Evolutionary conservation across 31 red algal genomes (phyloP).

Genomic region (Asparagopsis taxiformis): DNA sequence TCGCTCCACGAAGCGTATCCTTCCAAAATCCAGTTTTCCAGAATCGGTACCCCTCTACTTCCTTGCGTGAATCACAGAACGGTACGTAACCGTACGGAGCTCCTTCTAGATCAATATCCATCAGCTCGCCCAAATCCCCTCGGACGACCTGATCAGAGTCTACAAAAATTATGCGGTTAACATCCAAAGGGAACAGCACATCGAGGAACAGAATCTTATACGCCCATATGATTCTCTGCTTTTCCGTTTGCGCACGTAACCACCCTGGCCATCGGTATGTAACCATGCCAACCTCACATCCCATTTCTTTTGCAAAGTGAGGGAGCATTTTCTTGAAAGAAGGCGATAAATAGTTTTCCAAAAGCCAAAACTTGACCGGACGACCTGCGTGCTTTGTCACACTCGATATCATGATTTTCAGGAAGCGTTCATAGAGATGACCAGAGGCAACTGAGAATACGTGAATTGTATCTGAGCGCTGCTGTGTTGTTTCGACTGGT

Average conservation of each 20-base stretch:
- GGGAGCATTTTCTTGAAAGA: conserved; percentile 89
- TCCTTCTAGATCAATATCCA: conserved; percentile 72
- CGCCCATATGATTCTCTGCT: conserved; percentile 96
- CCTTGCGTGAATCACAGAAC: conserved; percentile 91
- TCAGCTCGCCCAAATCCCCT: conserved; percentile 84
- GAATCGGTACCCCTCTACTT: conserved; percentile 92
- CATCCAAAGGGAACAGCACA: conserved; percentile 88
- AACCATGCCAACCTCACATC: conserved; percentile 89
- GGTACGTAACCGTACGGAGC: conserved; percentile 97
- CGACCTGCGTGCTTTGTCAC: conserved; percentile 58
- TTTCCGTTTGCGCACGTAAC: conserved; percentile 92
- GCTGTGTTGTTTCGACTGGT: background rate
- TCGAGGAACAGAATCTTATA: conserved; percentile 99
- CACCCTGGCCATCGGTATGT: conserved; percentile 95
- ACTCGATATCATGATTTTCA: conserved; percentile 94
- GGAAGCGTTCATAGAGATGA: conserved; percentile 87
- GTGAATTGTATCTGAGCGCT: conserved; percentile 37
- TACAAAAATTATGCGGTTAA: conserved; percentile 88
- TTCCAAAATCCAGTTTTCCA: conserved; percentile 97
- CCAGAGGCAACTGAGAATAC: conserved; percentile 92
- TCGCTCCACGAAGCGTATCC: conserved; percentile 64
- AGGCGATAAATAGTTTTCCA: conserved; percentile 94
- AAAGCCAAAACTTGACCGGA: conserved; percentile 95
- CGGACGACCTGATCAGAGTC: conserved; percentile 99
- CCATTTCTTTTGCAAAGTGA: conserved; percentile 59